Evolutionary conservation across 306 rosid species (phyloP).

Genomic region (Prunus campanulata): DNA sequence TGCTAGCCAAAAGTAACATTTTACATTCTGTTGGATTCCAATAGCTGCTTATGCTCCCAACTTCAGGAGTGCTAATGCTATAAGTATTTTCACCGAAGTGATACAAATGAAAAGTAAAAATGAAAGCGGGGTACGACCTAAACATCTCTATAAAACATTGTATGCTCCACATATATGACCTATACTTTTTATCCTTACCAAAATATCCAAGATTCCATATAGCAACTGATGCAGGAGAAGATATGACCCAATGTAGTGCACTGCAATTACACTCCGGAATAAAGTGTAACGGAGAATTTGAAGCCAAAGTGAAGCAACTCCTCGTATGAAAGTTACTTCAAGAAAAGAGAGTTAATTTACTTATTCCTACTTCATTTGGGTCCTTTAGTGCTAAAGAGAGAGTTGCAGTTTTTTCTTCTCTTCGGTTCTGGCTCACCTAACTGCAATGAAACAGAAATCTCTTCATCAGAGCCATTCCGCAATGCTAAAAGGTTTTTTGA

Average conservation of each 20-base stretch:
- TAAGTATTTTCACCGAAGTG: conserved; percentile 37
- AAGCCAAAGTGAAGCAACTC: conserved; percentile 25
- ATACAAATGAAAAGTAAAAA: conserved; percentile 27
- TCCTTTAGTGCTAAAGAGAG: conserved; percentile 40
- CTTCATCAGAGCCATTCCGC: conserved; percentile 60
- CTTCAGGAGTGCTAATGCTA: conserved; percentile 52
- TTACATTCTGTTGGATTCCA: conserved; percentile 54
- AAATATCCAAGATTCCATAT: conserved; percentile 37
- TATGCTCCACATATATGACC: conserved; percentile 53
- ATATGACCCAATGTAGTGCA: conserved; percentile 17
- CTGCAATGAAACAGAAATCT: conserved; percentile 61
- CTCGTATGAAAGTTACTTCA: conserved; percentile 27
- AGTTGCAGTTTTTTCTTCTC: conserved; percentile 57
- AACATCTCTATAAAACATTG: conserved; percentile 45
- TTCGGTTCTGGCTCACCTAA: conserved; percentile 80
- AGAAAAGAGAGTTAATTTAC: conserved; percentile 25
- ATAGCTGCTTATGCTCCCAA: conserved; percentile 31
- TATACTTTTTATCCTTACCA: conserved; percentile 34
- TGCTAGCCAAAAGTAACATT: conserved; percentile 38
- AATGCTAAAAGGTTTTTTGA: conserved; percentile 50
- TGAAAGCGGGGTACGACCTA: conserved; percentile 37
- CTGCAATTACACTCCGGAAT: conserved; percentile 25
- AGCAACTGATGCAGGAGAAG: conserved; percentile 34
- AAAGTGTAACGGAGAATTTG: conserved; percentile 18
- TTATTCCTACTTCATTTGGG: conserved; percentile 32